Conservation (phyloP, 495 filamentous ascomycete genomes). For the Glutinoglossum americanum region DNA sequence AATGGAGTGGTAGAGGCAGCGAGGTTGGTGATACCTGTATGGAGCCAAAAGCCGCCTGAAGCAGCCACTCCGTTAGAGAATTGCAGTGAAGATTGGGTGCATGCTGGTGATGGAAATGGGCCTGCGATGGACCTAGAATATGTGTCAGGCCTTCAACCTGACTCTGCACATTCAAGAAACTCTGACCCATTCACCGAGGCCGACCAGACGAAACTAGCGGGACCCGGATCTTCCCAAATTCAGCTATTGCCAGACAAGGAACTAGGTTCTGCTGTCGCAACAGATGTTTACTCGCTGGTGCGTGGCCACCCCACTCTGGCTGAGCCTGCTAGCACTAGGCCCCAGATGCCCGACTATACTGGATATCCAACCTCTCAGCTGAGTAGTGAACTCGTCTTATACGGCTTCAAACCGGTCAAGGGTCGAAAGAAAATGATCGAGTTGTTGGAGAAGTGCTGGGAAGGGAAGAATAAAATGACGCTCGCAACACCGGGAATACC, state of each 20-base stretch:
- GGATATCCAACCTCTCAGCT: slow-evolving; percentile 42
- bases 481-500: slow-evolving; percentile 6
- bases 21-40: neutral
- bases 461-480: slow-evolving; percentile 18
- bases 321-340: neutral
- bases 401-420: slow-evolving; percentile 57
- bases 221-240: neutral
- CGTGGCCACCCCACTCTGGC: neutral
- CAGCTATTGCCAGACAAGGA: neutral
- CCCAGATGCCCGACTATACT: slow-evolving; percentile 36
- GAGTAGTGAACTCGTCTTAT: slow-evolving; percentile 35
- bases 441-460: slow-evolving; percentile 54
- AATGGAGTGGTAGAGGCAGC: neutral
- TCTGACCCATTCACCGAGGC: slow-evolving; percentile 3
- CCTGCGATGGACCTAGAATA: neutral
- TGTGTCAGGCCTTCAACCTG: neutral
- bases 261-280: neutral
- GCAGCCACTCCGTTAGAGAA: neutral
- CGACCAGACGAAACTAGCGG: neutral
- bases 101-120: neutral
- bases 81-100: neutral
- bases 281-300: neutral
- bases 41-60: neutral
- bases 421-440: slow-evolving; percentile 49
- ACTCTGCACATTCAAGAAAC: neutral